Base-by-base conservation (phyloP, 2,329 filamentous ascomycete species). In the Sporothrix luriei region DNA sequence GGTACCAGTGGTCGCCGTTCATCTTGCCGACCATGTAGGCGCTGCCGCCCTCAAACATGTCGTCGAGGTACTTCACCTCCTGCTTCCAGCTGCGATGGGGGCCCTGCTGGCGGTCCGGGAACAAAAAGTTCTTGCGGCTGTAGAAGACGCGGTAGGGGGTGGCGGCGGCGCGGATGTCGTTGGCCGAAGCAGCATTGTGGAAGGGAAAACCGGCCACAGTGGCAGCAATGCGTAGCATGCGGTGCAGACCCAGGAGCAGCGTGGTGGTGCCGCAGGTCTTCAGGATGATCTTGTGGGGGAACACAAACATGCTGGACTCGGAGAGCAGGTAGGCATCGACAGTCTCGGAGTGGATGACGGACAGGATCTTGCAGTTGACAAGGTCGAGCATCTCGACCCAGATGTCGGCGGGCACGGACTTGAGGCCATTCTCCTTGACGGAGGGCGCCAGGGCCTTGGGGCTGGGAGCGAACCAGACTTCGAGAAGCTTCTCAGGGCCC, bases 1-100 rank as follows among this genome's bases (percentile, higher is more conserved):
- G 84, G 79, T 98, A 98, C 95, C 95, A 99, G 76, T 99, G 95
- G 79, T 99, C 95, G 70, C 95, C 94, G 75, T 99, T 99, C 94
- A 98, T 98, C 83, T 97, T 98, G 77, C 95, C 95, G 74, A 99
- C 96, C 94, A 98, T 97, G 80, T 99, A 99, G 66, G 95, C 95
- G 79, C 94, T 98, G 69, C 95, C 95, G 69, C 92, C 90, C 72
- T 91, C 85, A 78, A 99, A 97, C 80, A 94, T 92, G 78, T 91
- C 90, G 81, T 99, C 95, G 73, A 99, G 85, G 76, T 90, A 97
- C 76, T 90, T 91, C 77, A 98, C 94, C 79, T 99, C 95, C 78
- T 97, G 91, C 75, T 93, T 91, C 95, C 95, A 99, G 88, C 94
- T 98, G 73, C 93, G 91, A 81, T 99, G 95, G 68, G 95, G 95